Conservation (phyloP, 768 basidiomycete genomes). For the Myochromella boudieri region DNA sequence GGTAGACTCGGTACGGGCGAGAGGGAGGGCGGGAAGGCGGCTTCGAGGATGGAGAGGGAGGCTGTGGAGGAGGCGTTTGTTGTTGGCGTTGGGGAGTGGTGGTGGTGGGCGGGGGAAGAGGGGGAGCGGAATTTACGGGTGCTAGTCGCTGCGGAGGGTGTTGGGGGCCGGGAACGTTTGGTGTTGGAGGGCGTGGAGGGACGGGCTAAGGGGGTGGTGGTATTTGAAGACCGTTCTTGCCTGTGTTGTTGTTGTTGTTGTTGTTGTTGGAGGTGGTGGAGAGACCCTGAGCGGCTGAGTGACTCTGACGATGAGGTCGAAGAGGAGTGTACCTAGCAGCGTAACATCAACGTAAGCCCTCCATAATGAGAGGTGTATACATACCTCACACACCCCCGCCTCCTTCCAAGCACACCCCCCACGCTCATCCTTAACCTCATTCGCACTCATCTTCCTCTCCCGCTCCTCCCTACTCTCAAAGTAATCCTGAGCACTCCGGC, state of each 20-base stretch:
- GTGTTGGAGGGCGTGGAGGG: no score
- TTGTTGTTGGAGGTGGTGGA: no score
- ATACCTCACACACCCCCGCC: conserved; percentile 12
- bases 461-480: conserved; percentile 8
- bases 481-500: neutral
- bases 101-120: no score
- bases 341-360: no score
- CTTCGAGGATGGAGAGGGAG: neutral
- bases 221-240: no score
- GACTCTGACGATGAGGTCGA: conserved; percentile 1
- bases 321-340: no score
- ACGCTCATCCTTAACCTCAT: conserved; percentile 28
- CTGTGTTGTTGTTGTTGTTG: no score
- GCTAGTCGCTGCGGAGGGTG: no score
- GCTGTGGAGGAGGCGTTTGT: neutral
- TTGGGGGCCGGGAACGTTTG: no score
- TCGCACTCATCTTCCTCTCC: conserved; percentile 16
- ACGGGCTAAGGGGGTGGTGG: no score
- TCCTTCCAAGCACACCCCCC: conserved; percentile 25
- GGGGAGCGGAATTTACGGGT: no score
- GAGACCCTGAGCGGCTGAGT: no score
- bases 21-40: neutral
- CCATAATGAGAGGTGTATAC: conserved; percentile 4
- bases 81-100: neutral
- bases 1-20: neutral